phyloP scores from a whole-genome alignment of 805 yeast species.

The Sugiyamaella chiloensis region DNA sequence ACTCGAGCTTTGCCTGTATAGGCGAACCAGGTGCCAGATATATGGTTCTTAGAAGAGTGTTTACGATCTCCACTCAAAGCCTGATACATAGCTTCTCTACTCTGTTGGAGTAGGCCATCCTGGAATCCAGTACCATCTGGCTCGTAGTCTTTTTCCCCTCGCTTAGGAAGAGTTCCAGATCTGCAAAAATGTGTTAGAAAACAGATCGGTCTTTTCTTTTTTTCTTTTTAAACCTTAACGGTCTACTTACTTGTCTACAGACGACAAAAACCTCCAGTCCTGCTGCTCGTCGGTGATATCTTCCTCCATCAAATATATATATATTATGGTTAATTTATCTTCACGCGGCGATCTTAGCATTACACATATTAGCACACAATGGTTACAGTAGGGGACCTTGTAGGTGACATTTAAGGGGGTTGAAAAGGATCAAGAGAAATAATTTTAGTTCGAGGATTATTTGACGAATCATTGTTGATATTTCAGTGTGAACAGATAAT shows the following conservation, averaged over 20 bases:
- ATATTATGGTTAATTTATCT: too few species aligned
- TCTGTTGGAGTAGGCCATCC: constrained; percentile 43
- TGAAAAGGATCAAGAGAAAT: background rate
- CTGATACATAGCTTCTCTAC: constrained; percentile 68
- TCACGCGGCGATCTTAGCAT: too few species aligned
- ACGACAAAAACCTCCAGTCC: constrained; percentile 38
- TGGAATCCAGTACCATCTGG: constrained; percentile 72
- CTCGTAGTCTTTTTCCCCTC: constrained; percentile 84
- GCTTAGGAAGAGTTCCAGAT: constrained; percentile 47
- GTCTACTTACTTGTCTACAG: constrained; percentile 12
- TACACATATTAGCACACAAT: background rate
- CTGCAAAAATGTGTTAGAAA: constrained; percentile 7
- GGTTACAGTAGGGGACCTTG: constrained; percentile 17
- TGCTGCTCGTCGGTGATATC: constrained; percentile 38
- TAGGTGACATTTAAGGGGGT: constrained; percentile 4
- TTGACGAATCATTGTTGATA: too few species aligned
- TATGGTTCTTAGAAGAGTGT: constrained; percentile 44
- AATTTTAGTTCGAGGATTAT: too few species aligned
- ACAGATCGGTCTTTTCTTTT: background rate
- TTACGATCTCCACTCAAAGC: constrained; percentile 47
- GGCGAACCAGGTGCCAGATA: constrained; percentile 49
- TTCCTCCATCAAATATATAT: constrained; percentile 11
- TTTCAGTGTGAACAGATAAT: too few species aligned
- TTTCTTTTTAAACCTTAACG: too few species aligned
- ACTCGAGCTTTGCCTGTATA: constrained; percentile 38